Conservation (phyloP, 148 eudicot genomes). For the Chenopodium quinoa region DNA sequence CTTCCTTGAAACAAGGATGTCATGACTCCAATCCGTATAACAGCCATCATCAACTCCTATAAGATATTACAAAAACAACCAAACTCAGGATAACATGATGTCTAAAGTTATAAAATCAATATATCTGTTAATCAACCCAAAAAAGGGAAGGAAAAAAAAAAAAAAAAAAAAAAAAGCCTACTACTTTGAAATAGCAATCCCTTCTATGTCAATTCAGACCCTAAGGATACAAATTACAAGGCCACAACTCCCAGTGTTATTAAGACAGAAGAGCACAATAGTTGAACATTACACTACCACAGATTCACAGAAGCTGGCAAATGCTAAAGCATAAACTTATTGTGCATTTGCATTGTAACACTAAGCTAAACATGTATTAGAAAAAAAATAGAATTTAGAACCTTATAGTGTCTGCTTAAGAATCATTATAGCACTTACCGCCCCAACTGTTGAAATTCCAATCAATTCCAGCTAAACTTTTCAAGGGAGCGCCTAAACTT, state of each 20-base stretch:
- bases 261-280: background rate
- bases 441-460: constrained; percentile 98
- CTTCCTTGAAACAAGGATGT: constrained; percentile 81
- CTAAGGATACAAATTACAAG: background rate
- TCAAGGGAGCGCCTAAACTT: constrained; percentile 26
- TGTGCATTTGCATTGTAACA: no score
- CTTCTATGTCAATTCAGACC: background rate
- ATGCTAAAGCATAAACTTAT: background rate
- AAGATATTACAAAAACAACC: constrained; percentile 9
- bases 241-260: background rate
- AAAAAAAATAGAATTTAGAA: background rate
- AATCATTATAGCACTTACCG: constrained; percentile 45
- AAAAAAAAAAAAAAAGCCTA: no score
- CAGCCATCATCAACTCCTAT: constrained; percentile 84
- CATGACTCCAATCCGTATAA: constrained; percentile 88
- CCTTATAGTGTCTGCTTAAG: background rate
- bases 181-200: background rate
- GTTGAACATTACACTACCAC: background rate
- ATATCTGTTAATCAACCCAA: no score
- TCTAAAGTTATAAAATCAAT: no score
- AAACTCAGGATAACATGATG: background rate
- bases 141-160: no score
- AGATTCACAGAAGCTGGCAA: background rate
- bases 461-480: constrained; percentile 74
- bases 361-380: background rate